These are phyloP conservation scores for Ensete ventricosum DNA, from an alignment of 176 grass and related monocot species.

Conservation along the genomic window DNA sequence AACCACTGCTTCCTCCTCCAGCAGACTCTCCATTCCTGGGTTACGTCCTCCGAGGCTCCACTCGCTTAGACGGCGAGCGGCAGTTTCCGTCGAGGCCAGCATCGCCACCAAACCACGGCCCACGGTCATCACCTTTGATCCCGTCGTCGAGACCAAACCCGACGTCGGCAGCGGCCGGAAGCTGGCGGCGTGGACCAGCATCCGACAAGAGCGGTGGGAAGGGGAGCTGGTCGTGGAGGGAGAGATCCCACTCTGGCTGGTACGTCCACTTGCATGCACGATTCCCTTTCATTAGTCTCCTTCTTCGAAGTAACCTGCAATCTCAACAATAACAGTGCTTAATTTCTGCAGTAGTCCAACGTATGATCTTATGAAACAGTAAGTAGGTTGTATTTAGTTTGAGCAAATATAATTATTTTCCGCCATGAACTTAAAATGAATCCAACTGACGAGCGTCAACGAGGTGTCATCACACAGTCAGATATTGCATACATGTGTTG, in stretches of 20 bases:
- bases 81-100: neutral
- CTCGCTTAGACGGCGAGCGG: neutral
- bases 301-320: no score
- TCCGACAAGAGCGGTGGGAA: slow-evolving; percentile 85
- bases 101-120: slow-evolving; percentile 24
- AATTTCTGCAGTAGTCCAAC: neutral
- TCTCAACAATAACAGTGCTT: slow-evolving; percentile 9
- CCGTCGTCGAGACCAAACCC: slow-evolving; percentile 7
- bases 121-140: neutral
- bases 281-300: neutral
- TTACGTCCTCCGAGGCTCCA: no score
- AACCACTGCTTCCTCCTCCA: neutral
- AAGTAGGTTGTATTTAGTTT: no score
- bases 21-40: neutral
- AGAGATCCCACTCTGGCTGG: slow-evolving; percentile 78
- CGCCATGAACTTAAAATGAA: no score
- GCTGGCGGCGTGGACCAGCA: slow-evolving; percentile 76
- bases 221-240: slow-evolving; percentile 60
- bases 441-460: no score
- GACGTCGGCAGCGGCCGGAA: slow-evolving; percentile 17
- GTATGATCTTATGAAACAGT: no score
- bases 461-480: no score
- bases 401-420: no score
- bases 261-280: slow-evolving; percentile 28
- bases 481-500: neutral